Evolutionary conservation across 1,284 basidiomycete genomes (phyloP), one percentile per base, ranked within the genome.

Genomic region (Ceratobasidium sp.): DNA sequence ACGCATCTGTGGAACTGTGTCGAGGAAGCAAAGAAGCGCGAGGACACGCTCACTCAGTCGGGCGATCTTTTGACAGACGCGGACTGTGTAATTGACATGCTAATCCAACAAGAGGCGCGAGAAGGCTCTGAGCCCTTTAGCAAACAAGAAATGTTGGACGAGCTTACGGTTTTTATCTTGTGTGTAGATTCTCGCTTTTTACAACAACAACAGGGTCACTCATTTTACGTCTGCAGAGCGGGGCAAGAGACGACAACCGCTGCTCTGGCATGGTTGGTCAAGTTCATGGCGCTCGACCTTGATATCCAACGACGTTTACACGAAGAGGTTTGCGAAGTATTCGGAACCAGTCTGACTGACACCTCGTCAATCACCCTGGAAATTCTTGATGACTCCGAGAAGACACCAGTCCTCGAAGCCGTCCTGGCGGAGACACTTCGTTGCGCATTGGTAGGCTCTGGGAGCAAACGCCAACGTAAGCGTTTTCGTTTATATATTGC

Each of bases 31-130:
- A 28, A 30, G 50, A 30, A 34, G 18, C 46, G 34, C 9, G 39
- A 41, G 6, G 26, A 10, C 21, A 9, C 9, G 16, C 39, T 45
- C 12, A 43, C 12, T 10, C 36, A 45, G 6, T 4, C 39, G 41
- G 10, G 28, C 12, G 59, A 39, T 3, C 50, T 67, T 6, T 34
- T 36, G 14, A 67, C 50, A 1, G 64, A 67, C 28, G 64, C 64
- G 12, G 64, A 67, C 26, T 67, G 64, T 55, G 52, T 67, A 30
- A n/a, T 67, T 34, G 64, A 67, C 39, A 67, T 67, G 64, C 16
- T 55, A 12, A 28, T 67, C 3, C 50, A 67, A 48, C 48, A 36
- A 14, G 64, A 67, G 26, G 21, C 18, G 2, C 30, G 64, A 6
- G 64, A 67, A 30, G 52, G 64, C n/a, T 14, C 64, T 5, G 64